These are phyloP conservation scores for Avena eriantha DNA, from an alignment of 176 grass and related monocot genomes.

Conservation along the genomic window DNA sequence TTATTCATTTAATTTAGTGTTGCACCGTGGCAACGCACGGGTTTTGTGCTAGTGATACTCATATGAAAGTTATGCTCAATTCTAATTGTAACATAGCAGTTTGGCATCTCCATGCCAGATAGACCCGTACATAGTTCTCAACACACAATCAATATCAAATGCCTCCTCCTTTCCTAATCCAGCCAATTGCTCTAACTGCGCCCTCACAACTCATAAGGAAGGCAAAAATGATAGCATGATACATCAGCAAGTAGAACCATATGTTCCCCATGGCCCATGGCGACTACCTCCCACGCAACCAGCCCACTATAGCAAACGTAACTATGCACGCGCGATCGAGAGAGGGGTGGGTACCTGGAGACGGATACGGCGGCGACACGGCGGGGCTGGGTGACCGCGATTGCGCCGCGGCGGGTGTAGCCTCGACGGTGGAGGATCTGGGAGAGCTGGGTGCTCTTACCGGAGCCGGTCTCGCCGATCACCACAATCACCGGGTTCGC, in stretches of 20 bases:
- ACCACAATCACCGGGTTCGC: slow-evolving; percentile 78
- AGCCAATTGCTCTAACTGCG: not conserved
- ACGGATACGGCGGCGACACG: slow-evolving; percentile 92
- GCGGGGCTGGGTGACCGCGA: slow-evolving; percentile 91
- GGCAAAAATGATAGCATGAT: not conserved
- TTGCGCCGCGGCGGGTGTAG: slow-evolving; percentile 73
- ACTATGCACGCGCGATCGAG: not conserved
- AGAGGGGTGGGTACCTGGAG: slow-evolving; percentile 49
- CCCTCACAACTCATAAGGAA: not conserved
- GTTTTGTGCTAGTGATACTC: not conserved
- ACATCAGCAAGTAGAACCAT: not conserved
- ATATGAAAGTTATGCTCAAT: not conserved
- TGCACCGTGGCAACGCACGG: no score
- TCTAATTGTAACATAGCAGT: not conserved
- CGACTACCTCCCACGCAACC: not conserved
- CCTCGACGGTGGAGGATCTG: slow-evolving; percentile 87
- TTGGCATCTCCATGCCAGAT: slow-evolving; percentile 7
- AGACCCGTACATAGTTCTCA: not conserved
- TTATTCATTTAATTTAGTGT: no score
- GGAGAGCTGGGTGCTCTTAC: slow-evolving; percentile 97
- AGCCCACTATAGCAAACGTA: slow-evolving; percentile 7
- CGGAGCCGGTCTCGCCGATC: slow-evolving; percentile 90
- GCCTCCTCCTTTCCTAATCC: not conserved
- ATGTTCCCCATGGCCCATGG: not conserved
- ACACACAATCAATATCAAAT: not conserved